Conservation (phyloP, 2,329 filamentous ascomycete genomes). For the Gaeumannomyces sp. region DNA sequence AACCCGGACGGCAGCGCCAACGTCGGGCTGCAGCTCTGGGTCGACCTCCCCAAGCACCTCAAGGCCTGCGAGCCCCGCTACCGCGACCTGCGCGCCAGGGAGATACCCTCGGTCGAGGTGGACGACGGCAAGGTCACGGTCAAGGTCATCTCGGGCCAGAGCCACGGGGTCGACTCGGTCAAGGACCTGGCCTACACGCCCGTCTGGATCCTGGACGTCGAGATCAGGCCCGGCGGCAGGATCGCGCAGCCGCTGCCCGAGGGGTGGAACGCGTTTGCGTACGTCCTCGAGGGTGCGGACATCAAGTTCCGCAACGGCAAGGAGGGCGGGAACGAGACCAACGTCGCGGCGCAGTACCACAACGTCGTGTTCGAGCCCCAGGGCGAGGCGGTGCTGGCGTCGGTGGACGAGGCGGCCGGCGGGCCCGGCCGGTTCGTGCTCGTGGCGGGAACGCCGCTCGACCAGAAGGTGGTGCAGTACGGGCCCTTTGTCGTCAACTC, state of each 20-base stretch:
- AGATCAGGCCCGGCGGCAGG: slow-evolving; percentile 70
- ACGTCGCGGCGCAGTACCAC: slow-evolving; percentile 63
- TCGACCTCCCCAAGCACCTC: slow-evolving; percentile 74
- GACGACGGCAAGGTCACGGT: slow-evolving; percentile 70
- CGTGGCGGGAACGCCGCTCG: slow-evolving; percentile 71
- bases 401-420: slow-evolving; percentile 60
- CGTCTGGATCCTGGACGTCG: slow-evolving; percentile 89
- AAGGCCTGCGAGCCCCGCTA: slow-evolving; percentile 91
- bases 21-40: slow-evolving; percentile 90
- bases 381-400: slow-evolving; percentile 69
- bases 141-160: slow-evolving; percentile 86
- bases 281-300: slow-evolving; percentile 65
- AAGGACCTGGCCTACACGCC: slow-evolving; percentile 89
- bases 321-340: slow-evolving; percentile 38
- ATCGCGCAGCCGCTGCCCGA: slow-evolving; percentile 69
- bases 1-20: slow-evolving; percentile 71
- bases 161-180: slow-evolving; percentile 77
- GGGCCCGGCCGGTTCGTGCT: slow-evolving; percentile 58
- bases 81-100: slow-evolving; percentile 69
- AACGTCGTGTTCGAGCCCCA: slow-evolving; percentile 82
- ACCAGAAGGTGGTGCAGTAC: slow-evolving; percentile 77
- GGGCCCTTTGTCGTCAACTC: slow-evolving; percentile 76
- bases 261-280: slow-evolving; percentile 87
- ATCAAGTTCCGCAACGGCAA: slow-evolving; percentile 53
- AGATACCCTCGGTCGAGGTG: slow-evolving; percentile 70